A percentile compares a stretch with the other conserved stretches of the same genome.
These are phyloP conservation scores for Xerophyta viscosa DNA, from an alignment of 106 monocot genomes.

Conservation along the genomic window DNA sequence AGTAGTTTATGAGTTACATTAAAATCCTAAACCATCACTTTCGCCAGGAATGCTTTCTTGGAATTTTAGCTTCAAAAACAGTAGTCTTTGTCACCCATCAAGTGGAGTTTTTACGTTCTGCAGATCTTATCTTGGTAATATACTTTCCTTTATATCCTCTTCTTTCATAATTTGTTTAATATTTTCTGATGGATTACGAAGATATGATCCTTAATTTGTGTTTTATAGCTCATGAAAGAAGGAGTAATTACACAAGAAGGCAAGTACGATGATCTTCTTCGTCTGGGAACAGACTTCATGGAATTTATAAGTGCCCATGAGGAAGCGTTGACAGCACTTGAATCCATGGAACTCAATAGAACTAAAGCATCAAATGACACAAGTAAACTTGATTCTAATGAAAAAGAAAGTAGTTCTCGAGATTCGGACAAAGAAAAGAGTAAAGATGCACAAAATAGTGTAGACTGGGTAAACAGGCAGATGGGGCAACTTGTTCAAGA, in stretches of 20 bases:
- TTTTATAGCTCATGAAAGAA: constrained; percentile 64
- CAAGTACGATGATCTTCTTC: constrained; percentile 68
- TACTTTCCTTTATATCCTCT: too few relatives aligned
- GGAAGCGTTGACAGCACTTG: constrained; percentile 51
- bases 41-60: too few relatives aligned
- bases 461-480: constrained; percentile 18
- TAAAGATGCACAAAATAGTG: constrained; percentile 29
- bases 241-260: constrained; percentile 78
- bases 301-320: constrained; percentile 82
- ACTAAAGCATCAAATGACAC: constrained; percentile 8
- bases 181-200: too few relatives aligned
- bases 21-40: too few relatives aligned
- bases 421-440: constrained; percentile 14
- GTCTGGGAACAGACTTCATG: constrained; percentile 72
- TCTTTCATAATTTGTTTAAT: too few relatives aligned
- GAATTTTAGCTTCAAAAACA: too few relatives aligned
- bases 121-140: constrained; percentile 89
- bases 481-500: constrained; percentile 77
- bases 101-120: constrained; percentile 84
- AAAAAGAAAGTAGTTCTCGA: constrained; percentile 1
- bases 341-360: constrained; percentile 25
- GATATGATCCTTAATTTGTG: too few relatives aligned
- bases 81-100: constrained; percentile 92
- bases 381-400: constrained; percentile 4
- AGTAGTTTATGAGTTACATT: too few relatives aligned